Percentiles rank a stretch among this genome's conserved stretches.
phyloP scores from a whole-genome alignment of 805 yeast genomes.

The Jamesozyma lodderae region DNA sequence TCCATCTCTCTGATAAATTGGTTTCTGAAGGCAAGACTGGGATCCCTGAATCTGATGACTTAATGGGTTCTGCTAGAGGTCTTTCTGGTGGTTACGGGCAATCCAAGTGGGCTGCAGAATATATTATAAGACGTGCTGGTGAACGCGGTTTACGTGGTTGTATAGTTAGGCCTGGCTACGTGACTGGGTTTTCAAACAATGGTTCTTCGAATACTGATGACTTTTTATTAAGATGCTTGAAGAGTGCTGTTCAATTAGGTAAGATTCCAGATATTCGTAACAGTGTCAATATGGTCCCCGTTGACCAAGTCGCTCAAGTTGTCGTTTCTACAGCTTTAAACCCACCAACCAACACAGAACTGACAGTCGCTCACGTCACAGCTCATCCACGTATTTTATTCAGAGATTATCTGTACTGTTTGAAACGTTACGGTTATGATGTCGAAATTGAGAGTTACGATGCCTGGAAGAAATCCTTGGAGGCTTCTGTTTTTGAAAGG shows the following conservation, averaged over 20 bases:
- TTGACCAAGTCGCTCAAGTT: slow-evolving; percentile 93
- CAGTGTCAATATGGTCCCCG: slow-evolving; percentile 93
- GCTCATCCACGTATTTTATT: slow-evolving; percentile 88
- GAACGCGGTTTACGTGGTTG: slow-evolving; percentile 78
- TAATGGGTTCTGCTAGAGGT: slow-evolving; percentile 73
- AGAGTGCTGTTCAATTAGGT: slow-evolving; percentile 88
- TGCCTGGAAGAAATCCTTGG: slow-evolving; percentile 70
- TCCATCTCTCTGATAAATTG: slow-evolving; percentile 64
- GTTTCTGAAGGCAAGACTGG: slow-evolving; percentile 60
- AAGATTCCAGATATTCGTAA: slow-evolving; percentile 77
- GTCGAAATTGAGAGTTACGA: slow-evolving; percentile 57
- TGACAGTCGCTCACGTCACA: slow-evolving; percentile 89
- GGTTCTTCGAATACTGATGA: slow-evolving; percentile 97
- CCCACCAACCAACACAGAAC: slow-evolving; percentile 47
- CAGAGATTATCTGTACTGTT: slow-evolving; percentile 60
- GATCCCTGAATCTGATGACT: slow-evolving; percentile 71
- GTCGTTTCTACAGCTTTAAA: slow-evolving; percentile 74
- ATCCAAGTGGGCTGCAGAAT: slow-evolving; percentile 95
- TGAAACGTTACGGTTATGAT: slow-evolving; percentile 64
- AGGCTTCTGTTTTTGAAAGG: slow-evolving; percentile 64
- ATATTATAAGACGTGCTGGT: slow-evolving; percentile 81
- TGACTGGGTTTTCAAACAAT: slow-evolving; percentile 72
- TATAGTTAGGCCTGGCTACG: slow-evolving; percentile 92
- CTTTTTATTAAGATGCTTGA: slow-evolving; percentile 85
- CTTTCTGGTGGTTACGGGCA: slow-evolving; percentile 94